Conservation (phyloP, 176 grass and related monocot genomes). For the Avena atlantica region DNA sequence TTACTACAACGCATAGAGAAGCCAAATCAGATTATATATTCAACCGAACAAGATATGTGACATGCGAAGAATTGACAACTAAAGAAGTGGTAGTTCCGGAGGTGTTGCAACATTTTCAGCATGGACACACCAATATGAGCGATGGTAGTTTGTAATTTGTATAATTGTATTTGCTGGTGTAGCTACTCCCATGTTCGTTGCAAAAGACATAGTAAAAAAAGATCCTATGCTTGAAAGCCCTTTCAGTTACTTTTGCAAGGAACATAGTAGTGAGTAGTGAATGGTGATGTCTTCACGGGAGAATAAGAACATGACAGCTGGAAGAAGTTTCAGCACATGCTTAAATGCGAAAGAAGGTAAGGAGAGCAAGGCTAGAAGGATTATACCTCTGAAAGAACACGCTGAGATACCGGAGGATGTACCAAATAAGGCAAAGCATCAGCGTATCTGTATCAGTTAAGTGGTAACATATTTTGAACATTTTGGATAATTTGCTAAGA, state of each 20-base stretch:
- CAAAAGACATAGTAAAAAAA: background rate
- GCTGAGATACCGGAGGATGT: slow-evolving; percentile 54
- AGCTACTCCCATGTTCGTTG: slow-evolving; percentile 2
- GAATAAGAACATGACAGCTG: background rate
- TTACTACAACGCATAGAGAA: slow-evolving; percentile 48
- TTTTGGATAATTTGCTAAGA: slow-evolving; percentile 2
- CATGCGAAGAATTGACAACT: background rate
- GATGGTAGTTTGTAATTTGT: slow-evolving; percentile 10
- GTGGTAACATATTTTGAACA: slow-evolving; percentile 37
- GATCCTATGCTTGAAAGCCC: background rate
- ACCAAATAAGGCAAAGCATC: slow-evolving; percentile 66
- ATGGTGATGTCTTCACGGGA: background rate
- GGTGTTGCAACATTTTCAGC: background rate
- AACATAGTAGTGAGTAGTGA: slow-evolving; percentile 5
- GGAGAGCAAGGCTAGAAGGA: slow-evolving; percentile 13
- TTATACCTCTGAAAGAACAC: slow-evolving; percentile 65
- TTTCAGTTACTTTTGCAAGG: slow-evolving; percentile 19
- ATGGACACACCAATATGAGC: background rate
- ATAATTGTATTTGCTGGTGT: slow-evolving; percentile 7
- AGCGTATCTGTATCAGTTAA: slow-evolving; percentile 62
- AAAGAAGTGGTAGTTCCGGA: slow-evolving; percentile 9
- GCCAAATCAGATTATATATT: background rate
- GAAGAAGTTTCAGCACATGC: background rate
- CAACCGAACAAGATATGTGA: background rate
- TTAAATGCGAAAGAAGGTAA: background rate